Conservation (phyloP, 352 stramenopile species). For the Globisporangium viniferum region DNA sequence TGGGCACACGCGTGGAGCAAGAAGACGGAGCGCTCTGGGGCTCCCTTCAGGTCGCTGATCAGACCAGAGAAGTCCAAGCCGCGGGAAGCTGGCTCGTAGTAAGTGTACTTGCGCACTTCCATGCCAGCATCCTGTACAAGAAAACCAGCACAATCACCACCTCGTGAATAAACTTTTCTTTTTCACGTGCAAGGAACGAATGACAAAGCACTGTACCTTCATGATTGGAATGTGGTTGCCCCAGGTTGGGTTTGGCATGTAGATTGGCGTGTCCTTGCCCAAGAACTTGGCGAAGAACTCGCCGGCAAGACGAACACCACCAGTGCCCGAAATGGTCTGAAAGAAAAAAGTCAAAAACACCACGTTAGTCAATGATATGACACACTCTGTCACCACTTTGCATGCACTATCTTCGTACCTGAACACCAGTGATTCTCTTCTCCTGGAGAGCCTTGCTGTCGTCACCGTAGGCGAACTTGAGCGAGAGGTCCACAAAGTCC, state of each 20-base stretch:
- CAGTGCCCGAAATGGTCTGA: slow-evolving; percentile 98
- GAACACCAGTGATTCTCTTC: slow-evolving; percentile 92
- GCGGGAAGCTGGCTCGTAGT: slow-evolving; percentile 83
- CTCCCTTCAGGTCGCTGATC: slow-evolving; percentile 93
- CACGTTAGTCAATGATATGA: not conserved
- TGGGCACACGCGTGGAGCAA: slow-evolving; percentile 99
- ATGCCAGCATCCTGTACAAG: slow-evolving; percentile 58
- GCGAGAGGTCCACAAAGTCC: slow-evolving; percentile 94
- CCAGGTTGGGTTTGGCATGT: slow-evolving; percentile 99
- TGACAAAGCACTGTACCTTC: slow-evolving; percentile 25
- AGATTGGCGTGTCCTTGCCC: slow-evolving; percentile 89
- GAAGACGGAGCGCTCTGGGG: slow-evolving; percentile 93
- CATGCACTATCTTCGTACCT: slow-evolving; percentile 31
- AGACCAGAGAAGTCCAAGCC: slow-evolving; percentile 94
- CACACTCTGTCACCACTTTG: not conserved
- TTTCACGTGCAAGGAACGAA: not conserved
- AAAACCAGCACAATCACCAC: not conserved
- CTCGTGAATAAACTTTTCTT: not conserved
- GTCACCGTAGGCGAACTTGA: slow-evolving; percentile 97
- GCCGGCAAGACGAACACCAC: slow-evolving; percentile 94
- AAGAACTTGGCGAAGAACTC: slow-evolving; percentile 94
- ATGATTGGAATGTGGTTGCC: slow-evolving; percentile 98
- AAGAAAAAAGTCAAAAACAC: not conserved
- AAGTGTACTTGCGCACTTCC: slow-evolving; percentile 78
- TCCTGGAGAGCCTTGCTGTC: slow-evolving; percentile 90